Percentiles rank a stretch among this genome's conserved stretches.
Conservation (phyloP, 208 protist genomes). For the Crithidia fasciculata region DNA sequence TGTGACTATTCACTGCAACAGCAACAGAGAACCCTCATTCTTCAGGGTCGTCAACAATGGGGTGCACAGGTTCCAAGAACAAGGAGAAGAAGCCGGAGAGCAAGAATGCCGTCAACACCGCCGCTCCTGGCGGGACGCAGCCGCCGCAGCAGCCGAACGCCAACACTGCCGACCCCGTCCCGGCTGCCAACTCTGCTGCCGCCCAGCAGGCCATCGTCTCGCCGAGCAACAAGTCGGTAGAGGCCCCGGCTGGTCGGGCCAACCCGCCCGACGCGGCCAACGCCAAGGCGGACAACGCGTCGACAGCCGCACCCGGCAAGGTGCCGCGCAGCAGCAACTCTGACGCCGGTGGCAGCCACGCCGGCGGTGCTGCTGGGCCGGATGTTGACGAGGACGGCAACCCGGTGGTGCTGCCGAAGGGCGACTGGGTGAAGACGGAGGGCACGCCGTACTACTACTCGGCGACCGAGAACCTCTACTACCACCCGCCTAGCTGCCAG, state of each 20-base stretch:
- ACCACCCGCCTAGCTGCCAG: constrained; percentile 89
- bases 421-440: constrained; percentile 80
- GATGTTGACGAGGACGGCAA: constrained; percentile 66
- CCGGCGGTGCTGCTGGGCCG: not conserved
- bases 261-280: constrained; percentile 26
- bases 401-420: constrained; percentile 72
- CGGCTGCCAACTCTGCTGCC: not conserved
- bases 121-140: constrained; percentile 8
- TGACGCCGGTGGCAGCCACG: constrained; percentile 8
- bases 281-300: constrained; percentile 23
- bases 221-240: constrained; percentile 25
- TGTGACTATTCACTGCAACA: too few relatives aligned
- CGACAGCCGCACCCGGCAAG: constrained; percentile 27
- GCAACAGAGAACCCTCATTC: too few relatives aligned
- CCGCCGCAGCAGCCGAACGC: constrained; percentile 22
- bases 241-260: constrained; percentile 27
- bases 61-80: constrained; percentile 56
- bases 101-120: constrained; percentile 5
- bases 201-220: constrained; percentile 8
- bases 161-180: constrained; percentile 5
- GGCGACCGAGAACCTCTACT: constrained; percentile 86
- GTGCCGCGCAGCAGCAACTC: constrained; percentile 16
- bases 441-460: constrained; percentile 91
- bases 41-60: constrained; percentile 33
- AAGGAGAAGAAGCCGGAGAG: constrained; percentile 23